Conservation (phyloP, 371 early-diverging fungal species). For the Mucor plumbeus region DNA sequence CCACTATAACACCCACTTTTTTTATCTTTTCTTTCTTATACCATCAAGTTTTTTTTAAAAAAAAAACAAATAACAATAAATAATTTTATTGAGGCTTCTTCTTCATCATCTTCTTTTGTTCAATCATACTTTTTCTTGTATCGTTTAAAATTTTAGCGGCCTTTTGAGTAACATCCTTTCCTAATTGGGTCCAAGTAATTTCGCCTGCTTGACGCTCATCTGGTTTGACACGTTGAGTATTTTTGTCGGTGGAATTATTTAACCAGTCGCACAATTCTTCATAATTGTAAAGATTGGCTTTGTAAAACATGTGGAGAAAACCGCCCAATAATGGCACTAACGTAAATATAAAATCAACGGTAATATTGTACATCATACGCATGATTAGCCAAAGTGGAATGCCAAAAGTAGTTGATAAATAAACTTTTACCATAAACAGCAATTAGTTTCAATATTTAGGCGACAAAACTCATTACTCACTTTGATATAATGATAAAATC, state of each 20-base stretch:
- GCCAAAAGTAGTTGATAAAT: constrained; percentile 44
- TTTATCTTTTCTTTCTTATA: background rate
- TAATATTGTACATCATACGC: constrained; percentile 44
- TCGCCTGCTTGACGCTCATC: background rate
- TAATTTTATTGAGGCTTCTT: background rate
- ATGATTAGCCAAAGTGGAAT: constrained; percentile 49
- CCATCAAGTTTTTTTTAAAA: background rate
- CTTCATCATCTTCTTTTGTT: background rate
- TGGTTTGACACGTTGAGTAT: constrained; percentile 12
- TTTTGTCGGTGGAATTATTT: constrained; percentile 3
- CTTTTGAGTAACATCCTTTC: constrained; percentile 1
- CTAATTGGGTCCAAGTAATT: constrained; percentile 15
- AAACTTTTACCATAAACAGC: background rate
- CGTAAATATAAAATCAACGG: constrained; percentile 41
- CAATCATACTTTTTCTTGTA: background rate
- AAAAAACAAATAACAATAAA: background rate
- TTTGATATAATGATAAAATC: no score
- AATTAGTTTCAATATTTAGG: background rate
- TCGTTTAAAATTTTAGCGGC: constrained; percentile 73
- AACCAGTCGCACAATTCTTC: constrained; percentile 24
- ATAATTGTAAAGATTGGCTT: constrained; percentile 52
- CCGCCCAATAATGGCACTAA: constrained; percentile 41
- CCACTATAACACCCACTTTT: background rate
- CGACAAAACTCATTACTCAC: background rate
- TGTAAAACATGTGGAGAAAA: constrained; percentile 46